Percentiles rank a stretch among this genome's conserved stretches.
phyloP scores from a whole-genome alignment of 2,329 filamentous ascomycete genomes.

The Aspergillus brasiliensis region DNA sequence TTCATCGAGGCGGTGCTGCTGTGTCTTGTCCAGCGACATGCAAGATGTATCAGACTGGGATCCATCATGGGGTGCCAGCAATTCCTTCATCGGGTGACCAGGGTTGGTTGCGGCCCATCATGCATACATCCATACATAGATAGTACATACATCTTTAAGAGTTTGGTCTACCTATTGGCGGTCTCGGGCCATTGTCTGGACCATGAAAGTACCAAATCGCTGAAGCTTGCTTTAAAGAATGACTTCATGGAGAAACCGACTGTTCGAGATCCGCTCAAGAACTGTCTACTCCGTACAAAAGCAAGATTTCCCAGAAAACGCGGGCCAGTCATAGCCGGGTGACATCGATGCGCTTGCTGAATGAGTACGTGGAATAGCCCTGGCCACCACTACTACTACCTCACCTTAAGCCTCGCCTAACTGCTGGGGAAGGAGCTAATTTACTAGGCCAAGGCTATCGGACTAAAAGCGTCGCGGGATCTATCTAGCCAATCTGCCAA shows the following conservation, averaged over 20 bases:
- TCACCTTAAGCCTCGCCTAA: slow-evolving; percentile 1
- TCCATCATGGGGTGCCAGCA: not conserved
- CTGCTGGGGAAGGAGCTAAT: not conserved
- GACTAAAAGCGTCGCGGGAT: not conserved
- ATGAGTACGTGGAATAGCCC: not conserved
- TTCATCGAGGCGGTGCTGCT: not conserved
- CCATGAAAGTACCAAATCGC: not conserved
- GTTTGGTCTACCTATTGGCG: not conserved
- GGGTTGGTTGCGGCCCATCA: not conserved
- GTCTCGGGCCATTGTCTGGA: not conserved
- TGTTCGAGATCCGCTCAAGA: not conserved
- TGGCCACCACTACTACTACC: slow-evolving; percentile 2
- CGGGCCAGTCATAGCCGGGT: not conserved
- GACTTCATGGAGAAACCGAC: not conserved
- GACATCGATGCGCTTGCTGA: not conserved
- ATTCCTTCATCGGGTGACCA: not conserved
- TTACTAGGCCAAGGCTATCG: not conserved
- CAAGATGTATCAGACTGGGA: not conserved
- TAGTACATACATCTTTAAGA: too few relatives aligned
- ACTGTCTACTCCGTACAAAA: not conserved
- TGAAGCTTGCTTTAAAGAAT: not conserved
- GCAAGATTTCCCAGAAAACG: not conserved
- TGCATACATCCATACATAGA: too few relatives aligned
- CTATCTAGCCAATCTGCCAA: not conserved
- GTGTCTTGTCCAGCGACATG: not conserved